These are phyloP conservation scores for Magnusiomyces ingens DNA, from an alignment of 1,139 yeast species.

Conservation along the genomic window DNA sequence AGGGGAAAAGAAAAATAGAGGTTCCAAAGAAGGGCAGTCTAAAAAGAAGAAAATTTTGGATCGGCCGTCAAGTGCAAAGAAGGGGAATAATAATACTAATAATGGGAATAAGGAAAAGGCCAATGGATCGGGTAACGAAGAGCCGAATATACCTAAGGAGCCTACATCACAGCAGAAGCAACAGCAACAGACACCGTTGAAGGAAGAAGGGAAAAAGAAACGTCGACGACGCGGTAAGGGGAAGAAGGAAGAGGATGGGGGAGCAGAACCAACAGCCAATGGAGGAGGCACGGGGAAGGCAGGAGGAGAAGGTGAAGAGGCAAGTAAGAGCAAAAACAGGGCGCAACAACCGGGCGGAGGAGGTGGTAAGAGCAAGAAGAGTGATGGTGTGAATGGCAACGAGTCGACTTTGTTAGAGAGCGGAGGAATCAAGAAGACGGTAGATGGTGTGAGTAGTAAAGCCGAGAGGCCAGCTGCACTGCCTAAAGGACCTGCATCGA, in stretches of 20 bases:
- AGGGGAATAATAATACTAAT: background rate
- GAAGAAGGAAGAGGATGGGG: constrained; percentile 2
- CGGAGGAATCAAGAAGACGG: too few relatives aligned
- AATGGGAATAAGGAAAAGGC: background rate
- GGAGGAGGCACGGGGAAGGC: too few relatives aligned
- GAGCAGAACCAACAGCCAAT: background rate
- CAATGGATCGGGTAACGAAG: background rate
- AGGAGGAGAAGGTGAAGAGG: too few relatives aligned
- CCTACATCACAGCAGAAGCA: background rate
- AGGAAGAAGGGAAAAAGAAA: background rate
- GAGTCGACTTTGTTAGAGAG: background rate
- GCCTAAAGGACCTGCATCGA: too few relatives aligned
- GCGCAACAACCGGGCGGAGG: background rate
- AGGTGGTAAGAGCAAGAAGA: background rate
- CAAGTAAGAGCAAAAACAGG: background rate
- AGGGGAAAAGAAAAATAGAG: too few relatives aligned
- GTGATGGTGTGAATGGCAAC: background rate
- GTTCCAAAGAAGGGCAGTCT: too few relatives aligned
- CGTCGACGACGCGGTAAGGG: background rate
- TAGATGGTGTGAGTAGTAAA: too few relatives aligned
- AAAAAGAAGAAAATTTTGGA: too few relatives aligned
- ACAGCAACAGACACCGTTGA: background rate
- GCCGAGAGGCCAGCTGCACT: too few relatives aligned
- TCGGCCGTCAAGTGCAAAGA: constrained; percentile 1
- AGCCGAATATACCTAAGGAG: too few relatives aligned